Evolutionary conservation across 768 basidiomycete genomes (phyloP), one percentile per base, ranked within the genome.

Genomic region (Candolleomyces aberdarensis): DNA sequence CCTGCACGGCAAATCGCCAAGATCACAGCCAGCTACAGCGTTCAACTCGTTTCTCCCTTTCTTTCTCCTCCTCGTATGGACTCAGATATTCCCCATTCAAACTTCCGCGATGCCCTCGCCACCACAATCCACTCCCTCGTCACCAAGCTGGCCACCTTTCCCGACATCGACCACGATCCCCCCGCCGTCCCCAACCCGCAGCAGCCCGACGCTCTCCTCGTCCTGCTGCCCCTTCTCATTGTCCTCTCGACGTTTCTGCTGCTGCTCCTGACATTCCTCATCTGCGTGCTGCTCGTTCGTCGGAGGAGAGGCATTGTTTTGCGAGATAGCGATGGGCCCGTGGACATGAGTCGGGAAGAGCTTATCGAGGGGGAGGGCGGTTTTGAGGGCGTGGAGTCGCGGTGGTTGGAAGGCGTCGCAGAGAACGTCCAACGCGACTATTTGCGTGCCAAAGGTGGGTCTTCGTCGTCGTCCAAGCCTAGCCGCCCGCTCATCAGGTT

Each of bases 181-280:
- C 73, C 75, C 59, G 66, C 70, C 47, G 22, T 60, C 9, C 63
- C 59, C 19, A 47, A 71, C 59, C 70, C 70, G 39, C 71, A 72
- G 57, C 77, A 75, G 36, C 80, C 80, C 56, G 89, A 92, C 68
- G 84, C 89, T 32, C 85, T 93, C 62, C 83, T 92, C 70, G 85
- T 98, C 69, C 86, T 99, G 61, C 84, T 99, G 6, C 96, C 96
- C 29, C 83, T 99, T 57, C 87, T 98, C 70, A 92, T 98, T 76
- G 90, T 98, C 51, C 84, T 98, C 39, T 89, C 92, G 22, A 94
- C 94, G 5, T 91, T 98, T 65, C 84, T 99, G 56, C 91, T 98
- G 73, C 87, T 98, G 57, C 85, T 98, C 64, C 82, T 98, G 53
- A 80, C 96, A 61, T 96, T 98, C 76, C 85, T 98, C 54, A 77